A percentile compares a stretch with the other conserved stretches of the same genome.
Evolutionary conservation across 352 stramenopile species (phyloP).

Genomic region (Globisporangium alternatum): DNA sequence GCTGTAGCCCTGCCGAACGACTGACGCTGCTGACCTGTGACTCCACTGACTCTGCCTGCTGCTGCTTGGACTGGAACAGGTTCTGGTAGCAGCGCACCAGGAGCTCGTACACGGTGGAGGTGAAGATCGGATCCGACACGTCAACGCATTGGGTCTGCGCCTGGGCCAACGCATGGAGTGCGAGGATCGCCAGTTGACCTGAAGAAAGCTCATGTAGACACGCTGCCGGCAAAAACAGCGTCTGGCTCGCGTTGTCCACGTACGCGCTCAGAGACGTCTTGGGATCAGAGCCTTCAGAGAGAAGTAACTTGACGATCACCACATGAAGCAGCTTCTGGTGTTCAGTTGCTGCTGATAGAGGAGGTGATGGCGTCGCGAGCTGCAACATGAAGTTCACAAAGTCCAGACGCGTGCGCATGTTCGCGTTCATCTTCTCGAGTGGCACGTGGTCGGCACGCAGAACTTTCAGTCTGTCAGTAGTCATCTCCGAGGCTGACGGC

Average conservation of each 20-base stretch:
- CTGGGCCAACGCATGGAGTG: conserved; percentile 52
- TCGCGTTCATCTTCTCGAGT: conserved; percentile 21
- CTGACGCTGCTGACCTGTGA: not conserved
- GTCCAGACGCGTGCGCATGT: conserved; percentile 27
- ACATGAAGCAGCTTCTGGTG: conserved; percentile 10
- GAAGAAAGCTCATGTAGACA: conserved; percentile 39
- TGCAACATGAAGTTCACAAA: conserved; percentile 36
- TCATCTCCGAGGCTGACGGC: not conserved
- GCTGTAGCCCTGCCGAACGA: not conserved
- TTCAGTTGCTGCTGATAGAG: not conserved
- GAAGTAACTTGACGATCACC: conserved; percentile 15
- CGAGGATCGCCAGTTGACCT: conserved; percentile 49
- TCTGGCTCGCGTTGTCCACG: conserved; percentile 21
- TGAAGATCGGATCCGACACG: conserved; percentile 47
- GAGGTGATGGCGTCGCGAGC: conserved; percentile 1
- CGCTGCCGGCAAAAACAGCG: conserved; percentile 30
- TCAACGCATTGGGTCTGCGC: conserved; percentile 28
- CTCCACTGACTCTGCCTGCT: not conserved
- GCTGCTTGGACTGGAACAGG: conserved; percentile 33
- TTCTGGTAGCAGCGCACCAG: conserved; percentile 62
- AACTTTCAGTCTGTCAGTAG: not conserved
- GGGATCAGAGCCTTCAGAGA: not conserved
- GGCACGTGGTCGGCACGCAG: conserved; percentile 7
- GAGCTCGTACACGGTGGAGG: conserved; percentile 44
- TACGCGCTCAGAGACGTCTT: not conserved